phyloP scores from a whole-genome alignment of 345 rosid species.

The Psidium friedrichsthalianum region DNA sequence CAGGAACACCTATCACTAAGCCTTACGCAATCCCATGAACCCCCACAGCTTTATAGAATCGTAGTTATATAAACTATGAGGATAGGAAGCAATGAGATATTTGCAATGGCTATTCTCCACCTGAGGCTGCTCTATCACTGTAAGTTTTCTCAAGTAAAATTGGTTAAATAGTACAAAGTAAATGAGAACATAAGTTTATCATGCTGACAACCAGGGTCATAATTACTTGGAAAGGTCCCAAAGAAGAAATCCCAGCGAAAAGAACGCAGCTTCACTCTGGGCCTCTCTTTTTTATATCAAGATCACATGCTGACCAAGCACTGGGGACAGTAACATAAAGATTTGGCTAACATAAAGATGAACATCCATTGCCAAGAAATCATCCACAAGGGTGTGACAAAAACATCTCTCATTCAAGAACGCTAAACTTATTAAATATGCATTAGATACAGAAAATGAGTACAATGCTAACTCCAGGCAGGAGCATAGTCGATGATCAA shows the following conservation, averaged over 20 bases:
- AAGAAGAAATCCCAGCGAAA: not conserved
- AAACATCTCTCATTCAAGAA: not conserved
- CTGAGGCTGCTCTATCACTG: not conserved
- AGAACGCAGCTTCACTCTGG: not conserved
- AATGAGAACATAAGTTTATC: not conserved
- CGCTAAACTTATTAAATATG: not conserved
- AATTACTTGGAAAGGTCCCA: not conserved
- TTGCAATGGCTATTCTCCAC: not conserved
- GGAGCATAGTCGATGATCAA: not conserved
- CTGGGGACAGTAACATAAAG: not conserved
- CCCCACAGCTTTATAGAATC: not conserved
- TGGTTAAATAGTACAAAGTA: not conserved
- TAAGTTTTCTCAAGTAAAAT: not conserved
- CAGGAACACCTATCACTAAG: not conserved
- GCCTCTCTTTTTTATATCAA: not conserved
- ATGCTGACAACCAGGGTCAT: not conserved
- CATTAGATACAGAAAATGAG: not conserved
- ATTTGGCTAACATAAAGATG: not conserved
- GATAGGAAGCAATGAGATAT: not conserved
- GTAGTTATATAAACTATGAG: not conserved
- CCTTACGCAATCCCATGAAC: not conserved
- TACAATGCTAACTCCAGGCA: not conserved
- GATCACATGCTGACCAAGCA: not conserved
- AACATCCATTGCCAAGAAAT: not conserved
- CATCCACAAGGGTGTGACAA: not conserved